These are phyloP conservation scores for Vigna hirtella DNA, from an alignment of 306 rosid genomes.

Conservation along the genomic window DNA sequence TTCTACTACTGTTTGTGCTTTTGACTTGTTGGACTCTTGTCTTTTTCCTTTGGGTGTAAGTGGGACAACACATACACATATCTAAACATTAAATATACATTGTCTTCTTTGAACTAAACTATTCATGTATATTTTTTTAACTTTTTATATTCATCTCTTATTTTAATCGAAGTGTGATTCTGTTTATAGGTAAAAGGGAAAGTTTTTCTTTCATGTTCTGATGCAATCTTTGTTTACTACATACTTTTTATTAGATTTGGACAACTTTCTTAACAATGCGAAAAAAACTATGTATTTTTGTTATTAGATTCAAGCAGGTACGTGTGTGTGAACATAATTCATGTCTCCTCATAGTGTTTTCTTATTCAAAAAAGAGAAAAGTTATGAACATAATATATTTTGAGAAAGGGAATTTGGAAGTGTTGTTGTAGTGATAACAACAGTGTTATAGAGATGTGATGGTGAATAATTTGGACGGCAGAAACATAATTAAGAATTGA, in stretches of 20 bases:
- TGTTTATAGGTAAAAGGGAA: no score
- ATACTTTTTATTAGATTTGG: not conserved
- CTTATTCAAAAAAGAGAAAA: not conserved
- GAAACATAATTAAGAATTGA: not conserved
- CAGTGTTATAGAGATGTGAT: not conserved
- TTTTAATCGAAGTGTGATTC: no score
- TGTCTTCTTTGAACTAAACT: no score
- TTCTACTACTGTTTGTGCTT: conserved; percentile 2
- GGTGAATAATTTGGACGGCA: conserved; percentile 23
- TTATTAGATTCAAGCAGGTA: not conserved
- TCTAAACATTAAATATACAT: no score
- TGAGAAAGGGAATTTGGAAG: not conserved
- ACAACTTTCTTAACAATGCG: not conserved
- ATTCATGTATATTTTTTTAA: no score
- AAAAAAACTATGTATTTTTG: not conserved
- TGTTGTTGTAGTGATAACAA: not conserved
- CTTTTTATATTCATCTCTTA: no score
- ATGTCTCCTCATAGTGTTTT: not conserved
- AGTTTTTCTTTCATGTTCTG: not conserved
- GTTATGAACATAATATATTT: not conserved
- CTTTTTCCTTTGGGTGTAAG: not conserved
- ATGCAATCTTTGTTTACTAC: not conserved
- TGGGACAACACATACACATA: no score
- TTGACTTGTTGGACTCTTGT: conserved; percentile 2
- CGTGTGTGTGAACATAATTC: not conserved